Conservation (phyloP, 2,329 filamentous ascomycete species). For the Diaporthe sp. region DNA sequence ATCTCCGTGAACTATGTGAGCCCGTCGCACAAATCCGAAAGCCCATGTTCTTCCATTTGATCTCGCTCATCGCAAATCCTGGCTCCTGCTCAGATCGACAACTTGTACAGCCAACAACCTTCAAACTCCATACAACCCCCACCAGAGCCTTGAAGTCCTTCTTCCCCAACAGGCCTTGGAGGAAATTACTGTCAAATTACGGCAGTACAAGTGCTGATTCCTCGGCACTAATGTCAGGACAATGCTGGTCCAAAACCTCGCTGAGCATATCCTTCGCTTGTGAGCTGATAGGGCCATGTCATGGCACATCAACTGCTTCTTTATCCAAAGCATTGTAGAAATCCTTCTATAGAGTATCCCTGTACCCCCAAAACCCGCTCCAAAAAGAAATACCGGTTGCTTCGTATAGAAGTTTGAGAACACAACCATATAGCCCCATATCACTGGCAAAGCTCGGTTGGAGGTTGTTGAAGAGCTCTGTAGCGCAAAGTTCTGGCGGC, state of each 20-base stretch:
- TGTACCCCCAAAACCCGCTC: neutral
- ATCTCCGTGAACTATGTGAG: neutral
- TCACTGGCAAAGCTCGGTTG: conserved; percentile 6
- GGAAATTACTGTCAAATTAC: neutral
- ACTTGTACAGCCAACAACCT: neutral
- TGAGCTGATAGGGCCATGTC: neutral
- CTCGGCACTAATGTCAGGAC: neutral
- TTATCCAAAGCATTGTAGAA: neutral
- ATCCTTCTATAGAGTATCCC: neutral
- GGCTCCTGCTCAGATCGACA: neutral
- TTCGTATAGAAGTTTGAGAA: neutral
- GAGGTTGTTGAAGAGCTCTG: conserved; percentile 3
- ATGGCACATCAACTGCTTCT: neutral
- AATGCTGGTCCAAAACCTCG: conserved; percentile 6
- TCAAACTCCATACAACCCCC: neutral
- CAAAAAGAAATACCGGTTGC: neutral
- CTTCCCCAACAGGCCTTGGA: neutral
- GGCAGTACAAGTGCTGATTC: conserved; percentile 10
- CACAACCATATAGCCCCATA: conserved; percentile 11
- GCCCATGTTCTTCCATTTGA: neutral
- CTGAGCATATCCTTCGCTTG: neutral
- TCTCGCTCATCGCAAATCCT: neutral
- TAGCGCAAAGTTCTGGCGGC: neutral
- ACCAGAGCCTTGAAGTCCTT: conserved; percentile 13
- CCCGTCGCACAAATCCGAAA: neutral